Evolutionary conservation across 2,329 filamentous ascomycete genomes (phyloP), one percentile per base, ranked within the genome.

Genomic region (Colletotrichum falcatum): DNA sequence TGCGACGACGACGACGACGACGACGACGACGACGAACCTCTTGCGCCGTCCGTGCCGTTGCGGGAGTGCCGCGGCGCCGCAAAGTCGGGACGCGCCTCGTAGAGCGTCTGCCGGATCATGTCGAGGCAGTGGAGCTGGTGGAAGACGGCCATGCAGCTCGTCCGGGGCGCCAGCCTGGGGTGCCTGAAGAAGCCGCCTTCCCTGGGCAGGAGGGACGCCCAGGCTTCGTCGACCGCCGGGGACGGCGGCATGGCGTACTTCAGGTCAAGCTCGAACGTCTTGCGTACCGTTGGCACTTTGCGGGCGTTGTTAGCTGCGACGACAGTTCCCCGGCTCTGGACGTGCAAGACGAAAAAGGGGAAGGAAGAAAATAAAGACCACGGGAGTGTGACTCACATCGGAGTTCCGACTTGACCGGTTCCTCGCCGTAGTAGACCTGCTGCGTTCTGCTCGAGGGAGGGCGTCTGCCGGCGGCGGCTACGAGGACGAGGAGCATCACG

Each of bases 91-190:
- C 53, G 53, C 20, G 63, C 44, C 26, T 65, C 63, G 26, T 65
- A 65, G 1, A 65, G 23, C 5, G 63, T 44, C 56, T 49, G n/a
- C 0, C 74, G 74, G 26, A 76, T 49, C 46, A 61, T 53, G 58
- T 75, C 65, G 54, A 76, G 73, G 61, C 75, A 76, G 66, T 76
- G 74, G 16, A 76, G 64, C 42, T 73, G 69, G 58, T 76, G 75
- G 28, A 75, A 72, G 12, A 74, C 66, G 26, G 63, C 63, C 9
- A 65, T 12, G 16, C 63, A 65, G 54, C 63, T 65, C 18, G 42
- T 48, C 12, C 20, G 16, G 6, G 63, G 63, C 4, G 63, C 54
- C 3, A 65, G 28, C 42, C 11, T 8, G 1, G 63, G 44, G 18
- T 65, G 44, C 6, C 14, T 49, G 20, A 65, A 65, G 23, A 65